Evolutionary conservation across 495 filamentous ascomycete genomes (phyloP).

Genomic region (Hyaloscypha hepaticicola): DNA sequence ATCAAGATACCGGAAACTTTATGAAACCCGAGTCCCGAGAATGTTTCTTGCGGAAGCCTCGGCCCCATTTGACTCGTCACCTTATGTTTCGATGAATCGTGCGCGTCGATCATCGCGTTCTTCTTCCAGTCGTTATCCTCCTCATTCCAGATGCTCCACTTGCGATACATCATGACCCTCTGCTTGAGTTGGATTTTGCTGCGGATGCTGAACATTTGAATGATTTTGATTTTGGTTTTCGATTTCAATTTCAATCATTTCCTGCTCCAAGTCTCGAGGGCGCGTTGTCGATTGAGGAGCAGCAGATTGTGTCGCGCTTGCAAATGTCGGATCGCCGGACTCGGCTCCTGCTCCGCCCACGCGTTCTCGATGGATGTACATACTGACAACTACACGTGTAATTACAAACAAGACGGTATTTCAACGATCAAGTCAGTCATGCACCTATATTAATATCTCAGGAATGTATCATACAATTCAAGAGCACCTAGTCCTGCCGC

Average conservation of each 20-base stretch:
- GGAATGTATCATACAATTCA: neutral
- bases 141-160: neutral
- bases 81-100: neutral
- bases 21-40: too few species aligned
- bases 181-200: neutral
- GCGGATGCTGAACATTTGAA: neutral
- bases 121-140: neutral
- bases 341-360: neutral
- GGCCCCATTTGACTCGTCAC: neutral
- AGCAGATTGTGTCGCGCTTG: neutral
- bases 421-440: neutral
- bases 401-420: neutral
- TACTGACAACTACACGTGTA: neutral
- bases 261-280: neutral
- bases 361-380: neutral
- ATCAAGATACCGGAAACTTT: neutral
- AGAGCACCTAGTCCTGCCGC: neutral
- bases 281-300: neutral
- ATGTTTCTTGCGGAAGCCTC: neutral
- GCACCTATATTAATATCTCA: neutral
- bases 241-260: neutral
- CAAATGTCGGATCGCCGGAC: neutral
- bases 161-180: neutral
- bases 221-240: neutral
- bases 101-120: neutral